A percentile compares a stretch with the other conserved stretches of the same genome.
Evolutionary conservation across 1,284 basidiomycete genomes (phyloP).

Genomic region (Inonotus hispidus): DNA sequence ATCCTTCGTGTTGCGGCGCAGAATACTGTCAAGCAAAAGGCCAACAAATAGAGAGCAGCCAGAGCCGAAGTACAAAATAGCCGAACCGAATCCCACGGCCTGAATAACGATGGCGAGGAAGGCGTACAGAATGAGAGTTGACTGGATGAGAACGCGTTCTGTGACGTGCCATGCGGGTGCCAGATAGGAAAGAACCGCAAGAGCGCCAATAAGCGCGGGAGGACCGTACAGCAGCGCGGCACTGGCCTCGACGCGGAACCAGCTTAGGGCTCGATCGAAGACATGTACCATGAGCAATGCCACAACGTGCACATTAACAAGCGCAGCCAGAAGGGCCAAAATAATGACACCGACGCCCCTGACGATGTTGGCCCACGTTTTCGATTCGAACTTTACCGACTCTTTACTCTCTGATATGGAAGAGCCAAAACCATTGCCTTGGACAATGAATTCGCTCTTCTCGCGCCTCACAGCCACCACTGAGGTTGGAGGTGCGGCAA

Average conservation of each 20-base stretch:
- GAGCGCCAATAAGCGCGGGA: conserved; percentile 56
- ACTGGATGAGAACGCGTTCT: conserved; percentile 59
- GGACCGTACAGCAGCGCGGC: conserved; percentile 77
- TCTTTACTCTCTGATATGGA: conserved; percentile 31
- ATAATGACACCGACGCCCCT: conserved; percentile 40
- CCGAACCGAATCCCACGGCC: conserved; percentile 60
- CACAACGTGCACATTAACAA: conserved; percentile 65
- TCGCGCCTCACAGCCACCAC: not conserved
- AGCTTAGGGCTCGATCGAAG: conserved; percentile 66
- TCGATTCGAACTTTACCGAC: conserved; percentile 21
- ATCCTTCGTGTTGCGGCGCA: conserved; percentile 24
- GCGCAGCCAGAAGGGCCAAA: conserved; percentile 48
- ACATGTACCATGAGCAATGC: conserved; percentile 67
- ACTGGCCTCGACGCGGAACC: conserved; percentile 76
- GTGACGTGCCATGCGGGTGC: conserved; percentile 37
- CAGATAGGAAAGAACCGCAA: conserved; percentile 47
- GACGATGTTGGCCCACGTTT: conserved; percentile 35
- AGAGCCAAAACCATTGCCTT: conserved; percentile 23
- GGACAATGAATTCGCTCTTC: not conserved
- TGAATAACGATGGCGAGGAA: conserved; percentile 51
- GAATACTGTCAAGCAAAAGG: conserved; percentile 34
- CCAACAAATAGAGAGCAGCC: conserved; percentile 48
- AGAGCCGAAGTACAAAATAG: conserved; percentile 59
- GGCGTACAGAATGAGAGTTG: conserved; percentile 57
- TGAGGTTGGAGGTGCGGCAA: conserved; percentile 21